Conservation (phyloP, 2,329 filamentous ascomycete genomes). For the Magnaporthiopsis poae region DNA sequence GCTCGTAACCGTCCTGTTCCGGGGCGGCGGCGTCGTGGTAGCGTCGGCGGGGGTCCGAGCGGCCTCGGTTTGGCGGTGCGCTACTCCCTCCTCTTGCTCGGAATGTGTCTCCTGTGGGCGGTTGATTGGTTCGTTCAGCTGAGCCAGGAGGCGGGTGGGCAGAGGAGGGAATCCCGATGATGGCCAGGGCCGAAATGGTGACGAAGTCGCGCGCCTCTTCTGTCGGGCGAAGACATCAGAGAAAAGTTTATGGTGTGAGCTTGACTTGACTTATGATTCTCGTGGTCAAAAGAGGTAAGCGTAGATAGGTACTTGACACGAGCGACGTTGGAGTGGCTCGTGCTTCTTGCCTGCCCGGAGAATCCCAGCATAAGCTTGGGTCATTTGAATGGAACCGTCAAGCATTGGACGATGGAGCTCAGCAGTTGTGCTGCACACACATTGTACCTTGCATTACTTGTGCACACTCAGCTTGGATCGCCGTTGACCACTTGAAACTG, state of each 20-base stretch:
- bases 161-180: constrained; percentile 5
- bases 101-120: background rate
- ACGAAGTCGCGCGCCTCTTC: background rate
- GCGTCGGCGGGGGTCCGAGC: background rate
- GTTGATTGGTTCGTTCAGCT: background rate
- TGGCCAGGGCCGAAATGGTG: background rate
- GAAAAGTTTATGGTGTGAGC: background rate
- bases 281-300: too few relatives aligned
- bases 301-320: too few relatives aligned
- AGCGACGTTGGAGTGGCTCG: too few relatives aligned
- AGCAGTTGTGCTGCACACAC: too few relatives aligned
- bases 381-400: too few relatives aligned
- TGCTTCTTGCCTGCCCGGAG: too few relatives aligned
- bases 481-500: too few relatives aligned
- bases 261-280: background rate
- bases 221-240: background rate
- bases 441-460: too few relatives aligned
- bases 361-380: too few relatives aligned
- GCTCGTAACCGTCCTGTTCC: constrained; percentile 26
- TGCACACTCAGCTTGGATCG: too few relatives aligned
- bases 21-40: constrained; percentile 1
- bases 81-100: constrained; percentile 6
- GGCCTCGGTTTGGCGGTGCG: background rate
- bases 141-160: background rate
- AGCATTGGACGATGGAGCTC: too few relatives aligned